These are phyloP conservation scores for Phytopythium oedochilum DNA, from an alignment of 352 stramenopile species.

Conservation along the genomic window DNA sequence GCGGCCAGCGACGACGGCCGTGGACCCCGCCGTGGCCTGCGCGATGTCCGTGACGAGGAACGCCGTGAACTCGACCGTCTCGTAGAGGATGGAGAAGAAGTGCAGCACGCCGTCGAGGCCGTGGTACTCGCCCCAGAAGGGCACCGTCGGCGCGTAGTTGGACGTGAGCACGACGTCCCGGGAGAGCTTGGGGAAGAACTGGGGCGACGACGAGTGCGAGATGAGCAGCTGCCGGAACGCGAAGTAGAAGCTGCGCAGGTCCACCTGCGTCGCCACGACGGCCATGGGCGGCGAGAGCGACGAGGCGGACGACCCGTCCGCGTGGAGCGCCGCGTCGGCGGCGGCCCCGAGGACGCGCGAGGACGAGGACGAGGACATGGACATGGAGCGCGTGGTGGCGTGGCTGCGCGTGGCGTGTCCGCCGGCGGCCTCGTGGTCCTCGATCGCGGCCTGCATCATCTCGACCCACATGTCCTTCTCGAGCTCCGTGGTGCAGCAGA, in stretches of 20 bases:
- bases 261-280: conserved; percentile 57
- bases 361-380: conserved; percentile 4
- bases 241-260: conserved; percentile 84
- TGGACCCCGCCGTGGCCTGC: conserved; percentile 78
- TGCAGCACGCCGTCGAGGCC: conserved; percentile 82
- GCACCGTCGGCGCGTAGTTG: conserved; percentile 86
- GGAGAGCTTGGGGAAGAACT: conserved; percentile 87
- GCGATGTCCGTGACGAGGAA: conserved; percentile 89
- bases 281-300: conserved; percentile 31
- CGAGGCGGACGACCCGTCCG: conserved; percentile 16
- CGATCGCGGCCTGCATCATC: conserved; percentile 89
- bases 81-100: conserved; percentile 89
- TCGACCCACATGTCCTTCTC: conserved; percentile 91
- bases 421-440: conserved; percentile 34
- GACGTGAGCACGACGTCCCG: conserved; percentile 81
- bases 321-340: background rate
- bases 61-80: conserved; percentile 84
- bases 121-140: conserved; percentile 88
- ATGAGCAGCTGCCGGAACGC: conserved; percentile 86
- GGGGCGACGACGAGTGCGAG: conserved; percentile 81
- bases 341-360: background rate
- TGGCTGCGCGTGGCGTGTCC: background rate
- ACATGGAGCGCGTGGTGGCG: conserved; percentile 3
- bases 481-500: conserved; percentile 82
- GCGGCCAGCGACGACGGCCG: conserved; percentile 72